Conservation (phyloP, 352 stramenopile species). For the Blastocystis sp. region DNA sequence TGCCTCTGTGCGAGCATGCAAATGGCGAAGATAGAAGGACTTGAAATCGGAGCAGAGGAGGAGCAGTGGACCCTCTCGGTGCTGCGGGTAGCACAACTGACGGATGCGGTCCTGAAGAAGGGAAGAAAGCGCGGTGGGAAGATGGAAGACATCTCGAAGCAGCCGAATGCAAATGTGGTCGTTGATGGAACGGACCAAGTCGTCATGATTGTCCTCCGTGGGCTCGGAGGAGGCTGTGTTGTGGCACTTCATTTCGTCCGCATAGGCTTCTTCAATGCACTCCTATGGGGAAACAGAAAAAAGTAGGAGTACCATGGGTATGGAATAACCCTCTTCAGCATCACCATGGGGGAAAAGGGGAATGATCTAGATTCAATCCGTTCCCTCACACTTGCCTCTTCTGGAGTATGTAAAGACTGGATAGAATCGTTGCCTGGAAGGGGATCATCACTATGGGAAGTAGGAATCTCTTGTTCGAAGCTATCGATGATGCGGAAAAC, state of each 20-base stretch:
- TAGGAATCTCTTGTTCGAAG: no score
- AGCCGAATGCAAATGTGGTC: background rate
- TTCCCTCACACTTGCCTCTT: no score
- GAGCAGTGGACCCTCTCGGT: background rate
- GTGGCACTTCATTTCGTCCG: background rate
- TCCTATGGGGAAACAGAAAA: background rate
- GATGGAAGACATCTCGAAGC: constrained; percentile 2
- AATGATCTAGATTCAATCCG: no score
- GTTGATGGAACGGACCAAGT: constrained; percentile 4
- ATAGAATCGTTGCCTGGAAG: no score
- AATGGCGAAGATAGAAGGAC: background rate
- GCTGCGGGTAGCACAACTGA: background rate
- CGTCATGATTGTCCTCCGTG: background rate
- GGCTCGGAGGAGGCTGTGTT: background rate
- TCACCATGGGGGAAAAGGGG: background rate
- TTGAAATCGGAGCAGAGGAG: background rate
- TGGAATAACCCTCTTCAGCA: background rate
- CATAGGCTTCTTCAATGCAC: background rate
- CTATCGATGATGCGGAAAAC: no score
- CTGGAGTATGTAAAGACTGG: no score
- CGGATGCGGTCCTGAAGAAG: background rate
- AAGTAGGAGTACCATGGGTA: background rate
- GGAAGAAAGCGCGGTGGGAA: constrained; percentile 9
- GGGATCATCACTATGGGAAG: no score
- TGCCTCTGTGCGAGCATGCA: background rate